Percentiles rank a stretch among this genome's conserved stretches.
Conservation (phyloP, 805 yeast genomes). For the Teunomyces gatunensis region DNA sequence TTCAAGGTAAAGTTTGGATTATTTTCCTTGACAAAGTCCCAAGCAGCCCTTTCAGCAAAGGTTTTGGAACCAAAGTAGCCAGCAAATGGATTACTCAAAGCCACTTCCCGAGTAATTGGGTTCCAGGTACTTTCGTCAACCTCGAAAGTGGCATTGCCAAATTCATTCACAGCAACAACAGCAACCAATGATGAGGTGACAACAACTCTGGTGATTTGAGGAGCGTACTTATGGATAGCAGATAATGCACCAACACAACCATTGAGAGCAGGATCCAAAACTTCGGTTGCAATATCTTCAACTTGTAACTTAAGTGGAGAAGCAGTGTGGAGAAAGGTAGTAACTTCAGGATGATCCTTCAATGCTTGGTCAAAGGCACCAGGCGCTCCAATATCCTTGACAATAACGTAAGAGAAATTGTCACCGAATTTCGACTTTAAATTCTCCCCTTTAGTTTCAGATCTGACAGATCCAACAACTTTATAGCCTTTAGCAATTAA, state of each 20-base stretch:
- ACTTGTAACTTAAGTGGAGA: slow-evolving; percentile 26
- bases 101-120: slow-evolving; percentile 49
- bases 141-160: slow-evolving; percentile 22
- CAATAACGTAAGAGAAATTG: slow-evolving; percentile 21
- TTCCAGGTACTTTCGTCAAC: slow-evolving; percentile 52
- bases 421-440: slow-evolving; percentile 8
- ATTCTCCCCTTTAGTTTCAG: slow-evolving; percentile 18
- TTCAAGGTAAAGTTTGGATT: slow-evolving; percentile 23
- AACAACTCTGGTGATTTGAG: slow-evolving; percentile 48
- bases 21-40: slow-evolving; percentile 46
- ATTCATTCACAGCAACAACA: slow-evolving; percentile 15
- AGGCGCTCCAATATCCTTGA: slow-evolving; percentile 16
- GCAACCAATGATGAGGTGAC: slow-evolving; percentile 54
- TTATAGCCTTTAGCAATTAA: slow-evolving; percentile 19
- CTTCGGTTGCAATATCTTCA: slow-evolving; percentile 16
- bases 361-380: slow-evolving; percentile 29
- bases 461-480: slow-evolving; percentile 27
- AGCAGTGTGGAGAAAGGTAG: slow-evolving; percentile 30
- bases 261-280: slow-evolving; percentile 25
- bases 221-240: slow-evolving; percentile 22
- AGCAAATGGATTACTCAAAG: slow-evolving; percentile 29
- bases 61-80: slow-evolving; percentile 63
- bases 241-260: slow-evolving; percentile 26
- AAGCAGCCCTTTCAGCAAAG: slow-evolving; percentile 58
- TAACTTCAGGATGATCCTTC: slow-evolving; percentile 24